These are phyloP conservation scores for Leccinum incarnatum DNA, from an alignment of 768 basidiomycete species.

Conservation along the genomic window DNA sequence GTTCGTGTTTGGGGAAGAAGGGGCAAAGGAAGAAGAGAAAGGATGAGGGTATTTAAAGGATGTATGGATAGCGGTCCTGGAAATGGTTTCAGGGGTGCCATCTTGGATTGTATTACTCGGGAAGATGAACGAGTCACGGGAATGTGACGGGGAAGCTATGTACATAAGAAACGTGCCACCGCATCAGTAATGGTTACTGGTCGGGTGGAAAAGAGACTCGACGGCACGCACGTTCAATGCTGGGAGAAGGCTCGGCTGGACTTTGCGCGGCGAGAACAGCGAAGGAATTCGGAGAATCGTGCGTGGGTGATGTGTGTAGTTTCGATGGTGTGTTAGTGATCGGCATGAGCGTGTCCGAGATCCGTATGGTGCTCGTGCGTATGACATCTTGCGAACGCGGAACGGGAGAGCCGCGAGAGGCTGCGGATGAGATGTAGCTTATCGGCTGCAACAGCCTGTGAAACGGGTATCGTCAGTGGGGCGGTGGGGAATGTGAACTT, in stretches of 20 bases:
- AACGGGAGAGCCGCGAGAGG: constrained; percentile 16
- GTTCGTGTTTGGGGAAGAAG: constrained; percentile 19
- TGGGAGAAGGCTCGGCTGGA: constrained; percentile 17
- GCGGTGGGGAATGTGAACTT: neutral
- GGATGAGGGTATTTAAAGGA: constrained; percentile 18
- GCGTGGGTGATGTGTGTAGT: neutral
- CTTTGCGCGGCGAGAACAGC: constrained; percentile 17
- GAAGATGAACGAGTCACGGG: constrained; percentile 41
- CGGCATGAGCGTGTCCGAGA: constrained; percentile 48
- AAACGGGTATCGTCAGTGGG: neutral
- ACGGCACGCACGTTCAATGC: constrained; percentile 21
- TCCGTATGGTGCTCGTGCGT: constrained; percentile 61
- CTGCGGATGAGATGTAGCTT: constrained; percentile 39
- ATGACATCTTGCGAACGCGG: constrained; percentile 64
- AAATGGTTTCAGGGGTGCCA: constrained; percentile 25
- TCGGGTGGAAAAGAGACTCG: neutral
- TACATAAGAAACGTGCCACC: constrained; percentile 20
- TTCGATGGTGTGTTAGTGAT: neutral
- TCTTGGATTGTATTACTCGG: constrained; percentile 27
- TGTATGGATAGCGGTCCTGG: constrained; percentile 7
- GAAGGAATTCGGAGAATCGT: constrained; percentile 2
- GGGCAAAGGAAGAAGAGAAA: constrained; percentile 25
- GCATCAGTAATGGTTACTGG: neutral
- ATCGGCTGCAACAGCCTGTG: constrained; percentile 55
- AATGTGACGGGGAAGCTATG: constrained; percentile 21